These are phyloP conservation scores for Gracilaria vermiculophylla DNA, from an alignment of 23 red algal species.

Conservation along the genomic window DNA sequence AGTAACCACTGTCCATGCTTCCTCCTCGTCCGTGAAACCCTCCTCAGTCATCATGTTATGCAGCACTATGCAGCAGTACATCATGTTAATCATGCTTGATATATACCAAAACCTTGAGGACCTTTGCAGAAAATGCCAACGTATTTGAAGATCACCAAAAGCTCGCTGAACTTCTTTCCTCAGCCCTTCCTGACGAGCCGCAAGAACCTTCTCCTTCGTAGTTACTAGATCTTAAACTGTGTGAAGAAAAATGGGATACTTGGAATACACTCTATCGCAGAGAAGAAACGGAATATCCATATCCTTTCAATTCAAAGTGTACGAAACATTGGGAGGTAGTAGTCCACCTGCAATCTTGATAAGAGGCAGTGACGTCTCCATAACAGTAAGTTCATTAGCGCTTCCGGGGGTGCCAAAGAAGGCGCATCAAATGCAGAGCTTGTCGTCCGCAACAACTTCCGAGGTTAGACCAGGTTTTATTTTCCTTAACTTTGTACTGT, in stretches of 20 bases:
- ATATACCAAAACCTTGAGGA: neutral
- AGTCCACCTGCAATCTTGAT: neutral
- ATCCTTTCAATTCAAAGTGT: constrained; percentile 1
- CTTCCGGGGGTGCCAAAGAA: neutral
- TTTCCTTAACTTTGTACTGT: constrained; percentile 31
- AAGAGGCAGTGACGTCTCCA: neutral
- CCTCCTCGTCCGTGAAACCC: no score
- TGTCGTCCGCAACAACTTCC: neutral
- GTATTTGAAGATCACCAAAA: neutral
- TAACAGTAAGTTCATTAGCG: constrained; percentile 3
- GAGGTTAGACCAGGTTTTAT: neutral
- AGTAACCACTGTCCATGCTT: neutral
- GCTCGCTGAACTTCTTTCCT: neutral
- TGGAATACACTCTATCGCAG: constrained; percentile 31
- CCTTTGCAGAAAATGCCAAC: neutral
- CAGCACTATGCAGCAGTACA: neutral
- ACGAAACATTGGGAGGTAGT: constrained; percentile 5
- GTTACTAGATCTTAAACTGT: neutral
- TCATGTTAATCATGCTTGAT: neutral
- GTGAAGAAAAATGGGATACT: neutral
- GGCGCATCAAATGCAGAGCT: neutral
- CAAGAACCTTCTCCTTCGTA: neutral
- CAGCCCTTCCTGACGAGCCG: neutral
- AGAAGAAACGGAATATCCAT: constrained; percentile 21
- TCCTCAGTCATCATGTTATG: constrained; percentile 12